phyloP scores from a whole-genome alignment of 2,329 filamentous ascomycete species.

The Diplodia scrobiculata region DNA sequence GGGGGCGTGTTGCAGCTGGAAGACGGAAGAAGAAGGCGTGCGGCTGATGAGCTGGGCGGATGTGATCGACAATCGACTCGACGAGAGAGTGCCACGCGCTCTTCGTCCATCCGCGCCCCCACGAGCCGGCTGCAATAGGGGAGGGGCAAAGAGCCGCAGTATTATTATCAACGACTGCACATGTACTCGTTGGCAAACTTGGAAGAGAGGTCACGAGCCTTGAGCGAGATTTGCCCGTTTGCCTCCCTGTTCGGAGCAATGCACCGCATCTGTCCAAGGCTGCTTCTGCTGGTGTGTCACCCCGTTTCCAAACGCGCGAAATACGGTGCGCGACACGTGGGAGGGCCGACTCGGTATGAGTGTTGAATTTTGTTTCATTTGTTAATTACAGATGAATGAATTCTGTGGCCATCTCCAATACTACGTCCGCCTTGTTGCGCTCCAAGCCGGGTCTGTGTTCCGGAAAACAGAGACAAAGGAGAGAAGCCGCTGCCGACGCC shows the following conservation, averaged over 20 bases:
- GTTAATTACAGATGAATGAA: constrained; percentile 11
- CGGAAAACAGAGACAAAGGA: constrained; percentile 2
- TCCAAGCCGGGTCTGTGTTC: constrained; percentile 10
- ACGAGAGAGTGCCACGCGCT: neutral
- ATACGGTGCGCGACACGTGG: neutral
- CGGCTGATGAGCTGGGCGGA: neutral
- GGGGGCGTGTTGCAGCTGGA: neutral
- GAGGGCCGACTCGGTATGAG: neutral
- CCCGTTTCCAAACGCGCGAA: constrained; percentile 9
- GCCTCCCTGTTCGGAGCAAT: neutral
- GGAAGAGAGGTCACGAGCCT: neutral
- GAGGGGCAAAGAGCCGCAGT: neutral
- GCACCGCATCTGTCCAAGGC: constrained; percentile 6
- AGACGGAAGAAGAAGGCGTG: neutral
- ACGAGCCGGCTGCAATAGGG: neutral
- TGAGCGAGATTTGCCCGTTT: neutral
- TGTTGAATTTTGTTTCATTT: constrained; percentile 7
- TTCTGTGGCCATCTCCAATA: constrained; percentile 1
- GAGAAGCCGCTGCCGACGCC: neutral
- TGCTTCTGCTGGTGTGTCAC: constrained; percentile 1
- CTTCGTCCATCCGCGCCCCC: neutral
- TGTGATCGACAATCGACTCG: neutral
- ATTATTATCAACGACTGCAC: neutral
- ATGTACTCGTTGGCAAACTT: neutral
- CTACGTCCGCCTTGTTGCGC: constrained; percentile 2